Evolutionary conservation across 2,329 filamentous ascomycete genomes (phyloP).

Genomic region (Fusarium sp.): DNA sequence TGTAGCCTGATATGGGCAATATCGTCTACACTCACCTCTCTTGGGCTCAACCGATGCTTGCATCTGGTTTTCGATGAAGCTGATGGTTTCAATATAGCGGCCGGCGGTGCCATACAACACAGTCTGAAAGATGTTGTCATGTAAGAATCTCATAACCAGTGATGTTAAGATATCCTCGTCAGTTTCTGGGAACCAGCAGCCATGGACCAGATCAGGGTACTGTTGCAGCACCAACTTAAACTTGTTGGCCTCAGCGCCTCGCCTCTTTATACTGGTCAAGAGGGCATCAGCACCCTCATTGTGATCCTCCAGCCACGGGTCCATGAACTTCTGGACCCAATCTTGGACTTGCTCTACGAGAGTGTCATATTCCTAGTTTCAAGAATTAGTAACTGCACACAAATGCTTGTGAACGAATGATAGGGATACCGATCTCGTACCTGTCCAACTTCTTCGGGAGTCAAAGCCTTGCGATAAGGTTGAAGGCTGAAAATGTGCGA

Average conservation of each 20-base stretch:
- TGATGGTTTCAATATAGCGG: constrained; percentile 49
- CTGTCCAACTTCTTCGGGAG: constrained; percentile 54
- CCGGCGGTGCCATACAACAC: constrained; percentile 51
- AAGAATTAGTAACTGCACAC: constrained; percentile 26
- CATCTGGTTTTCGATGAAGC: constrained; percentile 55
- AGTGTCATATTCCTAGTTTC: constrained; percentile 54
- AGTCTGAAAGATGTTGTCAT: constrained; percentile 56
- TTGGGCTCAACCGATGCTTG: constrained; percentile 56
- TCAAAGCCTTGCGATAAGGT: constrained; percentile 58
- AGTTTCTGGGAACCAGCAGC: constrained; percentile 54
- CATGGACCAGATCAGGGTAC: constrained; percentile 54
- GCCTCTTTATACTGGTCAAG: constrained; percentile 41
- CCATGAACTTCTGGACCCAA: constrained; percentile 57
- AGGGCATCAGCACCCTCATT: constrained; percentile 46
- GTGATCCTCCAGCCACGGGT: constrained; percentile 51
- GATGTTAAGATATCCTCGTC: constrained; percentile 57
- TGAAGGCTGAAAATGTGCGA: constrained; percentile 61
- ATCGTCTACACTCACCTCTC: constrained; percentile 50
- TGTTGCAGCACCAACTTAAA: constrained; percentile 49
- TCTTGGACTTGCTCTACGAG: constrained; percentile 54
- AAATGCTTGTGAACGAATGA: neutral
- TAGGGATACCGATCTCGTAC: constrained; percentile 45
- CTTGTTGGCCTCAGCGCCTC: constrained; percentile 46
- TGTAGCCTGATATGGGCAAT: neutral
- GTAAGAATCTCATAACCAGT: constrained; percentile 55